Base-by-base conservation (phyloP, 1,284 basidiomycete genomes). In the Austropuccinia psidii region DNA sequence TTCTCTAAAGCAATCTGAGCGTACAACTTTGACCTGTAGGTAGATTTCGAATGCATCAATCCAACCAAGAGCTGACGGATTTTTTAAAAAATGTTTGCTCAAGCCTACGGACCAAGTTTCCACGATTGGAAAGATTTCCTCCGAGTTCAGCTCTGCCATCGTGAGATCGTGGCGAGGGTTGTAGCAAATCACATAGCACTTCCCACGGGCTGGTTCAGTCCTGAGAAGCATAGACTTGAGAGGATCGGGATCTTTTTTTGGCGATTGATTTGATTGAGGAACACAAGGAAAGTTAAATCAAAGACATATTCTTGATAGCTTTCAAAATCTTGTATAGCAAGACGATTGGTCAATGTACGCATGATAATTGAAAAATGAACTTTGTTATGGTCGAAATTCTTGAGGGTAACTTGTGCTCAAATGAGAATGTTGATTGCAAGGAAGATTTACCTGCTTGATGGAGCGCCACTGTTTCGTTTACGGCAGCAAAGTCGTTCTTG, bases 151-250 rank as follows among this genome's bases (percentile, higher is more conserved):
- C 70, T 88, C 86, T 0, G 94, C 89, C 27, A 97, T 85, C 0
- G 93, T 93, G n/a, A 95, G 83, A 80, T 95, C 90, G 80, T 97
- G 94, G 60, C 88, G 83, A 1, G 91, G 92, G 80, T 93, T 89
- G 82, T 94, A 97, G 79, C 91, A 87, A 73, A 98, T 81, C 33
- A 98, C 94, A 80, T 93, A 91, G 81, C 93, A 97, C 24, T 85
- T 85, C 9, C 94, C 94, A 69, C 90, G 84, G 0, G 93, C 86
- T 0, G 92, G 89, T 75, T 89, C 84, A 0, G 85, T 83, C 1
- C 83, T 85, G 74, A 95, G 85, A 57, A 96, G 82, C 65, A 70
- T 39, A 7, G 29, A 35, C 31, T 21, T 62, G 33, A 73, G 39
- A 13, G 72, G 62, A 8, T 45, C 67, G 21, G 1, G 77, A 17